These are phyloP conservation scores for Tephrocybe sp. DNA, from an alignment of 768 basidiomycete species.

Conservation along the genomic window DNA sequence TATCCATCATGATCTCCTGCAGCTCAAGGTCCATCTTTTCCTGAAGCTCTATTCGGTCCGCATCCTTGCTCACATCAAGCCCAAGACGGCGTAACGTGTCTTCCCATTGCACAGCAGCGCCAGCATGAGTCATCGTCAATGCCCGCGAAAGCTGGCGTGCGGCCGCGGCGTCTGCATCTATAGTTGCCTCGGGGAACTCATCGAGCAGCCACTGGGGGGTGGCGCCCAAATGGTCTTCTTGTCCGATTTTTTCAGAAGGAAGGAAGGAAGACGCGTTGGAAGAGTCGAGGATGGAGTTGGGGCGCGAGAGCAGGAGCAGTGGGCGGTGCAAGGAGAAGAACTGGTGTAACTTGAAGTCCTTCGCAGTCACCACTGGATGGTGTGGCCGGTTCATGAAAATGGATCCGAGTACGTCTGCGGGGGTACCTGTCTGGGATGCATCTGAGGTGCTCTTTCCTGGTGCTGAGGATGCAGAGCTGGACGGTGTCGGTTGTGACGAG, in stretches of 20 bases:
- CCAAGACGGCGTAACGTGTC: constrained; percentile 63
- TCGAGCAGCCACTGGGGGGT: constrained; percentile 29
- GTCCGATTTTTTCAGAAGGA: constrained; percentile 9
- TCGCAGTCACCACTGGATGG: constrained; percentile 58
- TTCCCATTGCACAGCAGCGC: constrained; percentile 66
- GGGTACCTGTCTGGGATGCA: neutral
- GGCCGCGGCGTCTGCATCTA: constrained; percentile 76
- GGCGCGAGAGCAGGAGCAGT: constrained; percentile 64
- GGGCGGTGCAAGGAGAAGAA: constrained; percentile 85
- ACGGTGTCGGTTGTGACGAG: constrained; percentile 4
- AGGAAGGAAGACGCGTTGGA: constrained; percentile 22
- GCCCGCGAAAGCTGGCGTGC: constrained; percentile 78
- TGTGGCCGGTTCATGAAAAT: constrained; percentile 16
- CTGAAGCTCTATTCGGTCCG: constrained; percentile 47
- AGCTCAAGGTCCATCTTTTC: constrained; percentile 57
- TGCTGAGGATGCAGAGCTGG: constrained; percentile 15
- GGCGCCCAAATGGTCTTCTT: constrained; percentile 10
- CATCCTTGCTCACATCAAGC: constrained; percentile 47
- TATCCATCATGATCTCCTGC: constrained; percentile 71
- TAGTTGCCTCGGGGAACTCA: constrained; percentile 45
- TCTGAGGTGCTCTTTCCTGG: constrained; percentile 1
- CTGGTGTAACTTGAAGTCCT: constrained; percentile 77
- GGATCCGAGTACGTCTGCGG: neutral
- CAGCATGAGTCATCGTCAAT: constrained; percentile 64
- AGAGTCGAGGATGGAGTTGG: constrained; percentile 48